Percentiles rank a stretch among this genome's conserved stretches.
These are phyloP conservation scores for Haplosporangium sp. DNA, from an alignment of 371 early-diverging fungal genomes.

Conservation along the genomic window DNA sequence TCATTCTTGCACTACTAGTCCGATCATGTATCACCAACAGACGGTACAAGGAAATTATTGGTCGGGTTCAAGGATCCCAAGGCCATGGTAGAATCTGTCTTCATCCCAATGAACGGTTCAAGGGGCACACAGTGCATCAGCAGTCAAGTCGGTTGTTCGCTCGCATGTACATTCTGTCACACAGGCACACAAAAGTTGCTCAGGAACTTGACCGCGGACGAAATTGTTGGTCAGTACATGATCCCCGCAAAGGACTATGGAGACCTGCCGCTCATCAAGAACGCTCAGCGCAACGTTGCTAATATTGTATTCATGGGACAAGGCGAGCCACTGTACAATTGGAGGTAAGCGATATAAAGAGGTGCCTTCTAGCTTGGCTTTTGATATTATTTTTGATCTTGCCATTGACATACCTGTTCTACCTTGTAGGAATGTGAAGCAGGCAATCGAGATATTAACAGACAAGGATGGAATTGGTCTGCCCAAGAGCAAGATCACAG, in stretches of 20 bases:
- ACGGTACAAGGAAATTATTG: constrained; percentile 71
- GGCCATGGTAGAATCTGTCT: constrained; percentile 73
- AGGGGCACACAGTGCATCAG: constrained; percentile 90
- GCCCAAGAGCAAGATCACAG: constrained; percentile 81
- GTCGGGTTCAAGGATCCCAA: constrained; percentile 67
- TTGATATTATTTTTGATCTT: constrained; percentile 2
- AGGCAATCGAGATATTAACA: constrained; percentile 79
- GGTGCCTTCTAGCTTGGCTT: not conserved
- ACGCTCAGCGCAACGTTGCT: constrained; percentile 66
- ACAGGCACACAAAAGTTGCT: constrained; percentile 91
- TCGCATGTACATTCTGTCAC: constrained; percentile 91
- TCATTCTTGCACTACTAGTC: too few relatives aligned
- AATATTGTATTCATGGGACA: constrained; percentile 96
- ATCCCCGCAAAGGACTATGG: constrained; percentile 69
- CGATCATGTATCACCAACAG: constrained; percentile 57
- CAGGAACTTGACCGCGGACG: constrained; percentile 80
- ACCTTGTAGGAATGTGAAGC: constrained; percentile 67
- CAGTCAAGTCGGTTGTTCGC: constrained; percentile 90
- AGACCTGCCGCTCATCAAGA: constrained; percentile 63
- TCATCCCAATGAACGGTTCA: constrained; percentile 72
- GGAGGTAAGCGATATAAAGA: too few relatives aligned
- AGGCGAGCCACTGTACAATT: constrained; percentile 92
- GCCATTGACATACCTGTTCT: not conserved
- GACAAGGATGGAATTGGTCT: constrained; percentile 75
- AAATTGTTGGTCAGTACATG: constrained; percentile 92